Percentiles rank a stretch among this genome's conserved stretches.
Evolutionary conservation across 805 yeast genomes (phyloP).

Genomic region (Yarrowia porcina): DNA sequence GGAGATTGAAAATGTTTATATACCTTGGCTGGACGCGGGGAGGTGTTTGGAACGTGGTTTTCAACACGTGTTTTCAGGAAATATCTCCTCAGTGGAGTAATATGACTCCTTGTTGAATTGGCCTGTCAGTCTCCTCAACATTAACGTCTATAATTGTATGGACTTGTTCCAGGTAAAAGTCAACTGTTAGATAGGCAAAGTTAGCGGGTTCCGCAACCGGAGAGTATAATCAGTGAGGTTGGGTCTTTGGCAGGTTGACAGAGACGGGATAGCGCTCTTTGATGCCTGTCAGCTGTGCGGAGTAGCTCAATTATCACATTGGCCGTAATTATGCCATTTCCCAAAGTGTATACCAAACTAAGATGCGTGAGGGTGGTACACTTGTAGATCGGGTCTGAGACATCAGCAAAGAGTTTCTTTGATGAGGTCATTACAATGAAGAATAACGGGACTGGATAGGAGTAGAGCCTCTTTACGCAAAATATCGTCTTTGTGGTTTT

Average conservation of each 20-base stretch:
- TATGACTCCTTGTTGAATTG: too few species aligned
- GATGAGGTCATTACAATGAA: background rate
- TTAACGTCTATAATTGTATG: background rate
- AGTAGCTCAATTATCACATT: background rate
- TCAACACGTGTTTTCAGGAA: background rate
- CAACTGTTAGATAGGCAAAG: background rate
- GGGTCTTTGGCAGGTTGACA: background rate
- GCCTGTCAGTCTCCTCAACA: too few species aligned
- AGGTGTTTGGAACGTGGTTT: background rate
- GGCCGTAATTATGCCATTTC: background rate
- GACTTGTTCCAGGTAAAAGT: background rate
- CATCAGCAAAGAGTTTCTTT: too few species aligned
- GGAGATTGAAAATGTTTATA: background rate
- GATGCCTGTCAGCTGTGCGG: constrained; percentile 3
- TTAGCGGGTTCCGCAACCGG: background rate
- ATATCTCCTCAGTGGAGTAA: too few species aligned
- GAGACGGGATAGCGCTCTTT: background rate
- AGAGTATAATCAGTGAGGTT: background rate
- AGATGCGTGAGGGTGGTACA: background rate
- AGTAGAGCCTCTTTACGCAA: too few species aligned
- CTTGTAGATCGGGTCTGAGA: background rate
- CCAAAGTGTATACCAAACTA: background rate
- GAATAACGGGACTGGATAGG: too few species aligned
- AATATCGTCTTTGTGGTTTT: too few species aligned
- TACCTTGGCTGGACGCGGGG: background rate